A percentile compares a stretch with the other conserved stretches of the same genome.
Conservation (phyloP, 192 early-diverging fungal species). For the Radiomyces spectabilis region DNA sequence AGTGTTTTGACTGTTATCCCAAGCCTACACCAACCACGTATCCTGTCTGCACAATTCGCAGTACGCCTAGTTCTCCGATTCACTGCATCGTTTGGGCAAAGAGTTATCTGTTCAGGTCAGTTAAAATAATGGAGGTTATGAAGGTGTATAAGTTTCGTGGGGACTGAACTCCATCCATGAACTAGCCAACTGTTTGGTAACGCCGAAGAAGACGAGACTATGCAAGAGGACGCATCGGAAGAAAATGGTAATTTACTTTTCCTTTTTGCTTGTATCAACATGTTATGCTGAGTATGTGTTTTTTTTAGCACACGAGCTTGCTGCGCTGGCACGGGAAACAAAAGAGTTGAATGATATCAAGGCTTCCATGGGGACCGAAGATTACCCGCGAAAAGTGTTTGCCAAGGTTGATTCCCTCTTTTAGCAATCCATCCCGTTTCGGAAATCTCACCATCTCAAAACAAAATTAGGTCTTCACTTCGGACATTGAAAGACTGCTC, state of each 20-base stretch:
- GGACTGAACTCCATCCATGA: neutral
- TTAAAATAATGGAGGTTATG: conserved; percentile 19
- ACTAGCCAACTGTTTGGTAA: conserved; percentile 76
- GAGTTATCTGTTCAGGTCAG: conserved; percentile 82
- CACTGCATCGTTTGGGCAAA: conserved; percentile 99
- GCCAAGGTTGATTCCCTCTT: no score
- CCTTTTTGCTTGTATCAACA: neutral
- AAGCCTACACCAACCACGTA: conserved; percentile 82
- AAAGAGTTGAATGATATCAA: conserved; percentile 62
- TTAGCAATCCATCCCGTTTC: neutral
- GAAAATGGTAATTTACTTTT: conserved; percentile 40
- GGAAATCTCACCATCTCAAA: neutral
- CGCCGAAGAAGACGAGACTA: conserved; percentile 40
- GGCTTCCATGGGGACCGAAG: conserved; percentile 45
- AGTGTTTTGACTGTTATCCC: conserved; percentile 94
- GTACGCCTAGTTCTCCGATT: conserved; percentile 88
- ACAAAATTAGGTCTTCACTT: conserved; percentile 52
- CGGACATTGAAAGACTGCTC: conserved; percentile 74
- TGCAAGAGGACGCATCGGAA: conserved; percentile 24
- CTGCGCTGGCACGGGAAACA: conserved; percentile 64
- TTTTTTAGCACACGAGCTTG: conserved; percentile 62
- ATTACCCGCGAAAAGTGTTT: conserved; percentile 60
- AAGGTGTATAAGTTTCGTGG: no score
- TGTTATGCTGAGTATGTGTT: neutral
- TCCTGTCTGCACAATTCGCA: conserved; percentile 96